A percentile compares a stretch with the other conserved stretches of the same genome.
Evolutionary conservation across 108 stramenopile species (phyloP).

Genomic region (Skeletonema potamos): DNA sequence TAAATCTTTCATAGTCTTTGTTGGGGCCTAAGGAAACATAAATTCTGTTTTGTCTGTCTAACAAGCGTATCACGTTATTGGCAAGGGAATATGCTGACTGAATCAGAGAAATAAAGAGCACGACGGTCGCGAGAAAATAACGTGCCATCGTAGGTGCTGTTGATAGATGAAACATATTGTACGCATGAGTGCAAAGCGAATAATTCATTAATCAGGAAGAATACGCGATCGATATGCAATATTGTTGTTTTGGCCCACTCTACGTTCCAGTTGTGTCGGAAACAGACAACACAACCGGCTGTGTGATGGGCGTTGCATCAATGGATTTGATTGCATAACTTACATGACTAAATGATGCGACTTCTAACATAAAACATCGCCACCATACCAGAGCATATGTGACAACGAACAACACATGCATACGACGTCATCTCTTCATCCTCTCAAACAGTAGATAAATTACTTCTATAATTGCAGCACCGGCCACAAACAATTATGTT

Average conservation of each 20-base stretch:
- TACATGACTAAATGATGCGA: not conserved
- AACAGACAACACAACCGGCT: not conserved
- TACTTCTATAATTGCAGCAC: no score
- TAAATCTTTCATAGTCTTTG: not conserved
- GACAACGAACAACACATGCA: no score
- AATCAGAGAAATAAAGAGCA: not conserved
- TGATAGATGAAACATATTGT: not conserved
- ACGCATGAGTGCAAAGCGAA: conserved; percentile 10
- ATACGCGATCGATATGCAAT: conserved; percentile 4
- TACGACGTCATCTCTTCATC: no score
- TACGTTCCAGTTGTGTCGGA: not conserved
- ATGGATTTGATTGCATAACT: not conserved
- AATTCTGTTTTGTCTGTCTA: no score
- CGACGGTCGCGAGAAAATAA: not conserved
- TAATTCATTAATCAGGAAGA: not conserved
- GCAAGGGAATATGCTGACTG: not conserved
- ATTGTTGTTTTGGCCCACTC: not conserved
- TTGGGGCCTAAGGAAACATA: no score
- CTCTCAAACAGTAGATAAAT: no score
- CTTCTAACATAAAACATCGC: no score
- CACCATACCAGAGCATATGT: no score
- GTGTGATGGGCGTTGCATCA: not conserved
- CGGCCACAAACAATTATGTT: no score
- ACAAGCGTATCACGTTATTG: no score
- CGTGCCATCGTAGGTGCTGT: not conserved